These are phyloP conservation scores for Debaryomyces sp. DNA, from an alignment of 1,139 yeast species.

Conservation along the genomic window DNA sequence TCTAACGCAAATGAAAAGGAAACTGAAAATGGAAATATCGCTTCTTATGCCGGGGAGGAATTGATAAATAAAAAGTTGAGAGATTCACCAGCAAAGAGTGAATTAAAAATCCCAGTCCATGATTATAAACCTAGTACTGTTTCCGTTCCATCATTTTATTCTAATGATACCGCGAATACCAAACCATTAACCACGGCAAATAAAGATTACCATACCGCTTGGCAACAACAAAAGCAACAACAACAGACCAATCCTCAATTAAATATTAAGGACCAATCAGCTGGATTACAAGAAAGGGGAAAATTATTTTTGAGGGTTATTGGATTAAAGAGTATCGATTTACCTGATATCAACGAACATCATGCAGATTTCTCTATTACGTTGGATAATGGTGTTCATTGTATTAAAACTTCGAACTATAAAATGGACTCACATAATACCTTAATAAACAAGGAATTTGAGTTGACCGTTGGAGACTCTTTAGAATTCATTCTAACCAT, in stretches of 20 bases:
- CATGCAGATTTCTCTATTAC: slow-evolving; percentile 70
- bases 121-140: slow-evolving; percentile 26
- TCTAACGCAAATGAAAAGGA: slow-evolving; percentile 8
- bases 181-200: slow-evolving; percentile 18
- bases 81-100: slow-evolving; percentile 11
- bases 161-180: slow-evolving; percentile 21
- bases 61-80: slow-evolving; percentile 30
- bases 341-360: slow-evolving; percentile 59
- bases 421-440: slow-evolving; percentile 45
- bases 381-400: slow-evolving; percentile 88
- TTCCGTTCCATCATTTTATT: slow-evolving; percentile 32
- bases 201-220: slow-evolving; percentile 6
- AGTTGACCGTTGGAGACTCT: slow-evolving; percentile 67
- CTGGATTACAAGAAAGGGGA: slow-evolving; percentile 59
- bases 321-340: slow-evolving; percentile 55
- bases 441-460: slow-evolving; percentile 78
- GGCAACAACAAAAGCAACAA: slow-evolving; percentile 5
- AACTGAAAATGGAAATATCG: slow-evolving; percentile 1
- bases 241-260: not conserved
- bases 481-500: slow-evolving; percentile 75
- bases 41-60: slow-evolving; percentile 21
- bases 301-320: slow-evolving; percentile 70
- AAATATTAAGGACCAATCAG: not conserved
- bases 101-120: slow-evolving; percentile 5
- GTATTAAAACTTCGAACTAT: slow-evolving; percentile 73